Base-by-base conservation (phyloP, 208 protist genomes). In the Tritrichomonas musculus region DNA sequence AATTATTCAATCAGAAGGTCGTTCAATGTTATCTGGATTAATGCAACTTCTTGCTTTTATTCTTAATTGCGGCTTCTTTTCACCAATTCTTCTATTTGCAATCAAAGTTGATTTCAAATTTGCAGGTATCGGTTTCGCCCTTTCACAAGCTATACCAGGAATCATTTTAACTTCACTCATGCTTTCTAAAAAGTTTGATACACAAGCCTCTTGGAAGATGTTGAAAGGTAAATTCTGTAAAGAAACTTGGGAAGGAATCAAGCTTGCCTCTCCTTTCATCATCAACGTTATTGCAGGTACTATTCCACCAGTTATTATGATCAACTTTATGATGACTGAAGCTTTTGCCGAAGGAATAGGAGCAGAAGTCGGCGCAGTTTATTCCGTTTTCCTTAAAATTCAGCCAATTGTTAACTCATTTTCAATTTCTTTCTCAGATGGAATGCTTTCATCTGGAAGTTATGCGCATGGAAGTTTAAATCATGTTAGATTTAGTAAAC, bases 1-100 rank as follows among this genome's bases (percentile, higher is more conserved):
- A 47, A 47, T n/a, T 36, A 25, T 77, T 4, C 69, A 77, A 77
- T 47, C 33, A 27, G 69, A 77, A 39, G 69, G 69, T 47, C 27
- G 25, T 27, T 77, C 69, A 9, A 77, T 77, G 20, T 11, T 47
- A 25, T 27, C 2, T 47, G 69, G 69, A 1, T 4, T 47, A 4
- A 77, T 77, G 69, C 69, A 77, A 77, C 69, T 77, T 77, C 14
- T n/a, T 47, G 69, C 69, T 17, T 77, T 77, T 47, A n/a, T 44
- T 39, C 36, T 77, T 39, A 77, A 77, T 47, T 77, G 69, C 20
- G 25, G 69, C 4, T 13, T 77, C 11, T 47, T 77, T 77, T 11
- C 22, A 36, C 69, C 69, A 47, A 44, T n/a, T 27, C 20, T 77
- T 20, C 20, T 77, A 8, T 77, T 77, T 20, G 25, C 5, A 44